Conservation (phyloP, 2,329 filamentous ascomycete genomes). For the Xylariomycetidae sp. region DNA sequence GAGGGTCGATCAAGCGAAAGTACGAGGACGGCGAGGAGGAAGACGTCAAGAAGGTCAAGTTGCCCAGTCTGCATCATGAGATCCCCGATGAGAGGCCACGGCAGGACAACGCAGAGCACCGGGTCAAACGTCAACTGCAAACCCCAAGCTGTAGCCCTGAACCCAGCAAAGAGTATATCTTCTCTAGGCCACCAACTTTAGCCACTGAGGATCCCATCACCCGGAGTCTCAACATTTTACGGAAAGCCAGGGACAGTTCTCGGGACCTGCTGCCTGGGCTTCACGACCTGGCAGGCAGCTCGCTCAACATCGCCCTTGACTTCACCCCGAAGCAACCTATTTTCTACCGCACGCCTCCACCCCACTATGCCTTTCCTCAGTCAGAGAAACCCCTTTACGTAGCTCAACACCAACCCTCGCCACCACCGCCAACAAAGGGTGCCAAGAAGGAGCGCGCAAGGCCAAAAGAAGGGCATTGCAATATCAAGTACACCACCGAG, state of each 20-base stretch:
- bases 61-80: conserved; percentile 14
- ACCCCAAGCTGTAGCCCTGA: conserved; percentile 17
- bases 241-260: conserved; percentile 6
- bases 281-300: conserved; percentile 3
- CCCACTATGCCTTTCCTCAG: conserved; percentile 3
- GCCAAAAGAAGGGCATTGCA: conserved; percentile 17
- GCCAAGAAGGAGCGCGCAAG: conserved; percentile 7
- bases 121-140: background rate
- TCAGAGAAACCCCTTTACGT: conserved; percentile 1
- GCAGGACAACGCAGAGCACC: too few relatives aligned
- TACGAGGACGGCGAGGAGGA: conserved; percentile 5
- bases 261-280: conserved; percentile 14
- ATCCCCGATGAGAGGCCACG: too few relatives aligned
- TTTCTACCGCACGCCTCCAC: conserved; percentile 5
- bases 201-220: conserved; percentile 15
- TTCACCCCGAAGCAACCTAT: conserved; percentile 1
- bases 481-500: conserved; percentile 25
- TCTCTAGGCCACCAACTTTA: conserved; percentile 5
- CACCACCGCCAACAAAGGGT: conserved; percentile 3
- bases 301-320: conserved; percentile 3
- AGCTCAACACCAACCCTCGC: conserved; percentile 2
- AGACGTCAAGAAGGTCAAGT: conserved; percentile 4
- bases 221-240: conserved; percentile 17
- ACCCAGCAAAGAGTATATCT: conserved; percentile 8
- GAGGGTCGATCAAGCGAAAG: too few relatives aligned